Evolutionary conservation across 2,329 filamentous ascomycete species (phyloP), one percentile per base, ranked within the genome.

Genomic region (Botrytis galanthina): DNA sequence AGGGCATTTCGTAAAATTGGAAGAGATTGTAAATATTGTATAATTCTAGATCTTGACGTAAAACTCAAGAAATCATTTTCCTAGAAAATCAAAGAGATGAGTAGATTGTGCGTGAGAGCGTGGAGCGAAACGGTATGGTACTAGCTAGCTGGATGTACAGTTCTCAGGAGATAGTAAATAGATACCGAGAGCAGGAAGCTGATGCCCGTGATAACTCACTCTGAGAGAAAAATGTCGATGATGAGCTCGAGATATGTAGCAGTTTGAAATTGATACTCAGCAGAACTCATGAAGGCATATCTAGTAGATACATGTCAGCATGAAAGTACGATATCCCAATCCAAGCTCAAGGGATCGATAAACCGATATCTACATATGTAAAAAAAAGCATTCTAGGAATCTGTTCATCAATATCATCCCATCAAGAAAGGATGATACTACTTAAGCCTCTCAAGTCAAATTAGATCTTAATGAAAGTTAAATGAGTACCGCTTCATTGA

Each of bases 21-120:
- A 51, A 51, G 26, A 1, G 26, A 48, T 3, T n/a, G 10, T 26
- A 0, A 5, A n/a, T 3, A 14, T n/a, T 0, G 12, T 4, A 51
- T 26, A 0, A 14, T 51, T 10, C 26, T 26, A 4, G 0, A 26
- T 48, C 9, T 26, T 26, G 4, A 26, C 46, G 4, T 51, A 51
- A 51, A n/a, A n/a, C 2, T 6, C 1, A 5, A 51, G 10, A 51
- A 51, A 4, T 51, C 48, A 14, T 14, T n/a, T 14, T 3, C 0
- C 26, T 9, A 48, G 46, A 26, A 26, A 48, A 12, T 48, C 8
- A 4, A 26, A 48, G 46, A 9, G 1, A 26, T 22, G 46, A 48
- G 46, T 22, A 48, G 26, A 9, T 48, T 1, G 9, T 12, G 20
- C 8, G 46, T 10, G 8, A 22, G 20, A 48, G 20, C 44, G 7